Evolutionary conservation across 306 rosid species (phyloP).

Genomic region (Rosa lucieae): DNA sequence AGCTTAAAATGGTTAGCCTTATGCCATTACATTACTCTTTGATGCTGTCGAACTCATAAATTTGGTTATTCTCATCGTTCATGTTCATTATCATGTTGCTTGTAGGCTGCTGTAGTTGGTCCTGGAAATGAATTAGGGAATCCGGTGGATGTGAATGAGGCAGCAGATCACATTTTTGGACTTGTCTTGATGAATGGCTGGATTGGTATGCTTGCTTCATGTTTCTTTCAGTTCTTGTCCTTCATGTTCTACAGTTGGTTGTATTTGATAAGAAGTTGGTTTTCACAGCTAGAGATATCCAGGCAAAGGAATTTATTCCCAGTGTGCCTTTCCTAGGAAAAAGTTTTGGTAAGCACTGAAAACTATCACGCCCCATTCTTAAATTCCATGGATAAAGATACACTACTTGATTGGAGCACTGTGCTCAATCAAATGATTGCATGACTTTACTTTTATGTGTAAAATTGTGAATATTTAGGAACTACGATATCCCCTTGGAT

Average conservation of each 20-base stretch:
- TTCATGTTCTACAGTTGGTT: constrained; percentile 8
- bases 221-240: constrained; percentile 21
- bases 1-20: constrained; percentile 80
- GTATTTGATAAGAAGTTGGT: constrained; percentile 25
- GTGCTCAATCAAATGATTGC: background rate
- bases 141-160: constrained; percentile 75
- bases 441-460: constrained; percentile 13
- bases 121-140: constrained; percentile 91
- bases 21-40: constrained; percentile 2
- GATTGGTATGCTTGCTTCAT: constrained; percentile 62
- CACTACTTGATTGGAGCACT: background rate
- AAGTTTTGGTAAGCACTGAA: constrained; percentile 65
- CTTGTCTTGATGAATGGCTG: constrained; percentile 82
- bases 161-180: constrained; percentile 87
- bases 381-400: background rate
- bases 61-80: background rate
- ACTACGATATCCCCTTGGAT: constrained; percentile 97
- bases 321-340: constrained; percentile 96
- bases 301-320: constrained; percentile 92
- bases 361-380: constrained; percentile 18
- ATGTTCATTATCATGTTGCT: constrained; percentile 15
- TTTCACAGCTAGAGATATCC: constrained; percentile 93
- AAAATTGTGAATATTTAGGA: constrained; percentile 38
- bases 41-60: background rate
- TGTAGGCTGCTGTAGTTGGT: constrained; percentile 90